Percentiles rank a stretch among this genome's conserved stretches.
Evolutionary conservation across 2,329 filamentous ascomycete genomes (phyloP).

Genomic region (Fusarium annulatum): DNA sequence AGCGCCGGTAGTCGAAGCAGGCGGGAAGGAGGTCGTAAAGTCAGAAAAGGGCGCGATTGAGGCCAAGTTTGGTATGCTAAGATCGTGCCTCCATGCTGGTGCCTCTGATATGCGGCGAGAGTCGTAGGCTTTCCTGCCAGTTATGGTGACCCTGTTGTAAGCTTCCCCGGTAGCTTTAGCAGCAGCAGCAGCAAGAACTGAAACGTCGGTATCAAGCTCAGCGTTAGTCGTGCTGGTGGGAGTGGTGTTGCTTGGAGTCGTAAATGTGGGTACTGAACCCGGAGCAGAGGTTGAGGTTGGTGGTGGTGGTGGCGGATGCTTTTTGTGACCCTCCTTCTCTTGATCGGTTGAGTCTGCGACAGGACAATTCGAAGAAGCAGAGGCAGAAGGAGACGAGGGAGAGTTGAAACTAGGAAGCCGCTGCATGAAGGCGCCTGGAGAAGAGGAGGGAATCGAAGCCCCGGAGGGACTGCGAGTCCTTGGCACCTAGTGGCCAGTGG

Average conservation of each 20-base stretch:
- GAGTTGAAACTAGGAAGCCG: slow-evolving; percentile 41
- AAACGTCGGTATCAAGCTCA: slow-evolving; percentile 14
- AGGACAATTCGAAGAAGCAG: slow-evolving; percentile 18
- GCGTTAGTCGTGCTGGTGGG: slow-evolving; percentile 6
- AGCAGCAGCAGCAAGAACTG: slow-evolving; percentile 21
- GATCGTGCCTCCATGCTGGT: slow-evolving; percentile 40
- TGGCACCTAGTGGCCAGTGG: slow-evolving; percentile 41
- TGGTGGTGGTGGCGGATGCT: slow-evolving; percentile 3
- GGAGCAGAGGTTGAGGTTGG: slow-evolving; percentile 16
- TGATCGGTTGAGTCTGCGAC: slow-evolving; percentile 29
- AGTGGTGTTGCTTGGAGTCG: slow-evolving; percentile 15
- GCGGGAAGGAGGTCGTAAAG: slow-evolving; percentile 10
- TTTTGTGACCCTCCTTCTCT: slow-evolving; percentile 22
- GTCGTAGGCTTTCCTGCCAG: slow-evolving; percentile 28
- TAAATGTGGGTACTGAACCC: slow-evolving; percentile 16
- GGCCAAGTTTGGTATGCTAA: slow-evolving; percentile 34
- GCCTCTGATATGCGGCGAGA: slow-evolving; percentile 17
- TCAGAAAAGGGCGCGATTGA: slow-evolving; percentile 30
- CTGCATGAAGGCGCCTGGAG: slow-evolving; percentile 49
- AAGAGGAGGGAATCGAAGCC: slow-evolving; percentile 43
- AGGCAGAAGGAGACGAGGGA: slow-evolving; percentile 31
- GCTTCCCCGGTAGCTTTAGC: slow-evolving; percentile 17
- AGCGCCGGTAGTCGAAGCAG: slow-evolving; percentile 25
- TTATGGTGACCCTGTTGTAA: slow-evolving; percentile 23
- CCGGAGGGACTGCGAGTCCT: slow-evolving; percentile 44